Percentiles rank a stretch among this genome's conserved stretches.
These are phyloP conservation scores for Pseudogymnoascus sp. DNA, from an alignment of 2,329 filamentous ascomycete genomes.

Conservation along the genomic window DNA sequence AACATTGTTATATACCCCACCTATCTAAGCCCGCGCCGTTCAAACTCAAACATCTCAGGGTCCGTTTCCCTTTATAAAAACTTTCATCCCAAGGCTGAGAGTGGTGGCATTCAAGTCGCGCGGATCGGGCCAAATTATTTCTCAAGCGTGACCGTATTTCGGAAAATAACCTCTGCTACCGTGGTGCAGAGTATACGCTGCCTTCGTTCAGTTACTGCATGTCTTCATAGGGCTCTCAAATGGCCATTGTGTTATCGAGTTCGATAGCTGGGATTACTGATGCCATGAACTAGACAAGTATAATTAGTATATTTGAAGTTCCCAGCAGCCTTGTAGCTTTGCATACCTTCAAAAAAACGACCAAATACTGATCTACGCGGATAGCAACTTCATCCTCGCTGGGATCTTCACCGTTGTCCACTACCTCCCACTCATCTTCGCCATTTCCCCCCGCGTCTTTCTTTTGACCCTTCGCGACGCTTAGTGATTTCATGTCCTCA, in stretches of 20 bases:
- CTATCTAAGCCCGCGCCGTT: neutral
- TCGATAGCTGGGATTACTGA: neutral
- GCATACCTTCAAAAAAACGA: slow-evolving; percentile 72
- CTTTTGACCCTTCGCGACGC: slow-evolving; percentile 38
- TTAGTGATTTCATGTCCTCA: slow-evolving; percentile 62
- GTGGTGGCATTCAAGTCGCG: neutral
- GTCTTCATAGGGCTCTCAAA: neutral
- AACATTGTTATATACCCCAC: neutral
- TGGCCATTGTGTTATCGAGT: neutral
- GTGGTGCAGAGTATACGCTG: neutral
- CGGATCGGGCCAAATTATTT: neutral
- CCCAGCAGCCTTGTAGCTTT: neutral
- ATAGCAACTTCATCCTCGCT: slow-evolving; percentile 71
- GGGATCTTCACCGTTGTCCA: slow-evolving; percentile 49
- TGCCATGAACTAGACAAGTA: slow-evolving; percentile 18
- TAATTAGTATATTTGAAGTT: slow-evolving; percentile 45
- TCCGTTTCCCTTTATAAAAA: neutral
- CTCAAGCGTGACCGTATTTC: neutral
- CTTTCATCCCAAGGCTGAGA: neutral
- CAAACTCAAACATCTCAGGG: neutral
- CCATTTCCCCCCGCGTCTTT: slow-evolving; percentile 31
- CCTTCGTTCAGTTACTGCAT: neutral
- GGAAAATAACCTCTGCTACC: neutral
- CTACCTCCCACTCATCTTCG: slow-evolving; percentile 58
- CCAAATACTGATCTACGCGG: slow-evolving; percentile 79